Conservation (phyloP, 2,329 filamentous ascomycete species). For the Fusarium sp. region DNA sequence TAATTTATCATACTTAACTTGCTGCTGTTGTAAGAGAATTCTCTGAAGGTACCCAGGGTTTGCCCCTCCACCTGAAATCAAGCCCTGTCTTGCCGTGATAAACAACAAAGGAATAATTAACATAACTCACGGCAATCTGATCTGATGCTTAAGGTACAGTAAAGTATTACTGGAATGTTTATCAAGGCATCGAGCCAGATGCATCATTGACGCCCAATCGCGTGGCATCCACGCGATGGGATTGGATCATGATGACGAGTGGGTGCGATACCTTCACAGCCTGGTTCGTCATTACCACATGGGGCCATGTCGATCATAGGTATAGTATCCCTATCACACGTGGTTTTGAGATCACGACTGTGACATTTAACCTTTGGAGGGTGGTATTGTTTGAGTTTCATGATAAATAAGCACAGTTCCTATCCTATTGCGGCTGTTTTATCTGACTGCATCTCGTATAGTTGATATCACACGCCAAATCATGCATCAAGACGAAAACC, state of each 20-base stretch:
- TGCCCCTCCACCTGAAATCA: neutral
- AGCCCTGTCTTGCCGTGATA: neutral
- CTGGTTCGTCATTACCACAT: constrained; percentile 27
- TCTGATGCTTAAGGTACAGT: too few species aligned
- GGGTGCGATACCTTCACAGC: neutral
- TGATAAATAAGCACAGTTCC: neutral
- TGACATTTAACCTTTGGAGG: constrained; percentile 14
- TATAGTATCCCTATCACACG: constrained; percentile 19
- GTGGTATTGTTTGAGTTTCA: too few species aligned
- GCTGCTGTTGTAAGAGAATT: too few species aligned
- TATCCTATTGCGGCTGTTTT: neutral
- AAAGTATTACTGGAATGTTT: constrained; percentile 5
- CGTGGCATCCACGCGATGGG: constrained; percentile 9
- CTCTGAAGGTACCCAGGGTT: too few species aligned
- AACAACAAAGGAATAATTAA: constrained; percentile 1
- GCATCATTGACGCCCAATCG: neutral
- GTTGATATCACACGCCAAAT: too few species aligned
- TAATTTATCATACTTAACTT: too few species aligned
- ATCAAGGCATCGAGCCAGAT: neutral
- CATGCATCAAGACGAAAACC: neutral
- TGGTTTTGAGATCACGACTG: constrained; percentile 18
- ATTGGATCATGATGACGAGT: neutral
- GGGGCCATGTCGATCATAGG: constrained; percentile 11
- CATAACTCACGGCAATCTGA: neutral
- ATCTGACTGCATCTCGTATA: too few species aligned